Base-by-base conservation (phyloP, 306 rosid species). In the Luffa acutangula region DNA sequence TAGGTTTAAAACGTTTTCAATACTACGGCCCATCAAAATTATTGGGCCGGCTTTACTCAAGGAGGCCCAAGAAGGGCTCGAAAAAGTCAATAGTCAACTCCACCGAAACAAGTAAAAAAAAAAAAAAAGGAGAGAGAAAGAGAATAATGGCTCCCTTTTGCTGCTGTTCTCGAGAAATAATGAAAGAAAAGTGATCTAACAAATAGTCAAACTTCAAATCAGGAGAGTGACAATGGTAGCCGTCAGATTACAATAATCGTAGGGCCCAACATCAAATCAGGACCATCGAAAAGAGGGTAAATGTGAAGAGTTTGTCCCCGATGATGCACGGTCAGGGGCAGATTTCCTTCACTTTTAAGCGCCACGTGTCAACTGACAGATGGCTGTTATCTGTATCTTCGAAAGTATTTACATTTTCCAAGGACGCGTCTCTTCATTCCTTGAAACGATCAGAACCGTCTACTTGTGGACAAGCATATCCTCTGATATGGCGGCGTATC, bases 401-500 rank as follows among this genome's bases (percentile, higher is more conserved):
- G 5, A 73, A 49, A 73, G 60, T 15, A 31, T 49, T 73, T 73
- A 9, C 78, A 33, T 73, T 73, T 73, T 73, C 78, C 78, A 73
- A 73, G 60, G 60, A 73, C 25, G 59, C 78, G 78, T 49, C 60
- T 51, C 78, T 48, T 73, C 78, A 48, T 73, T 73, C 78, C 43
- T 73, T 73, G 60, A 48, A 73, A 49, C 78, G 43, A 73, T 73
- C 75, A 69, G 75, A 69, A 69, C 75, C 75, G 75, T 69, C 59
- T 49, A 73, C 43, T 73, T 73, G 60, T 13, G 57, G 78, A 73
- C 78, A 48, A 73, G 60, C 78, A 49, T 73, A 73, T 73, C 78
- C 78, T 49, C 59, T 49, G 78, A 73, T 49, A 3, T 49, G 78
- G 60, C 78, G 78, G 78, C 78, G 78, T 73, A 73, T 73, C 78